phyloP scores from a whole-genome alignment of 2,329 filamentous ascomycete genomes.

The Pseudogymnoascus pannorum region DNA sequence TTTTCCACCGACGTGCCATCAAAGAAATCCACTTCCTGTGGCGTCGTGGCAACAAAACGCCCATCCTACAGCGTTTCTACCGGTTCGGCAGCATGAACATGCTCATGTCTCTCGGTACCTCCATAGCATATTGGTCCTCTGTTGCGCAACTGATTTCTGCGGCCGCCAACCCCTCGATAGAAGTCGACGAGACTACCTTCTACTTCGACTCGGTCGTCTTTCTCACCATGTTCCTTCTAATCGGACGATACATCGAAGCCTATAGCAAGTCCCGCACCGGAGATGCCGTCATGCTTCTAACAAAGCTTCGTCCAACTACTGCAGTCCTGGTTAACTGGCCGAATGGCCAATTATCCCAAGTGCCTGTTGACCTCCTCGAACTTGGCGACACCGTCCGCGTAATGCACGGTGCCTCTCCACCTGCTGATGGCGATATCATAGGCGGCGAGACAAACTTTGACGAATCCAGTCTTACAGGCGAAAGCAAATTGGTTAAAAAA shows the following conservation, averaged over 20 bases:
- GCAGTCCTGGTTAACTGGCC: slow-evolving; percentile 52
- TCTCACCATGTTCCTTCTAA: slow-evolving; percentile 73
- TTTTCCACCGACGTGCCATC: slow-evolving; percentile 72
- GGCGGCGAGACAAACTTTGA: slow-evolving; percentile 62
- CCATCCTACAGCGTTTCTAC: slow-evolving; percentile 66
- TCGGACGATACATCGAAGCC: slow-evolving; percentile 64
- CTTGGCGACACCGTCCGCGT: slow-evolving; percentile 68
- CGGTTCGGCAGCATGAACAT: slow-evolving; percentile 95
- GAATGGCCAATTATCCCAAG: slow-evolving; percentile 16
- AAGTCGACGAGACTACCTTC: slow-evolving; percentile 35
- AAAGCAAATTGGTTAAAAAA: slow-evolving; percentile 62
- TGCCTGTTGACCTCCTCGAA: slow-evolving; percentile 44
- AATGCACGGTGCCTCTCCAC: slow-evolving; percentile 72
- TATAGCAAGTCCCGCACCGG: slow-evolving; percentile 85
- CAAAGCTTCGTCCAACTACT: slow-evolving; percentile 65
- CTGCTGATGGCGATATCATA: slow-evolving; percentile 65
- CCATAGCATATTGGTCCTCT: slow-evolving; percentile 76
- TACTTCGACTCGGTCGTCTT: slow-evolving; percentile 92
- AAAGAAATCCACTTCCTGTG: slow-evolving; percentile 73
- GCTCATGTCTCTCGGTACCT: slow-evolving; percentile 77
- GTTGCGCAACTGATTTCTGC: slow-evolving; percentile 58
- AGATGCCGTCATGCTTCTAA: slow-evolving; percentile 69
- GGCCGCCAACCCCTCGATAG: slow-evolving; percentile 38
- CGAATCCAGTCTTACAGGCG: slow-evolving; percentile 80
- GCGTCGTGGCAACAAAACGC: slow-evolving; percentile 63